Base-by-base conservation (phyloP, 2,329 filamentous ascomycete genomes). In the Emydomyces testavorans region DNA sequence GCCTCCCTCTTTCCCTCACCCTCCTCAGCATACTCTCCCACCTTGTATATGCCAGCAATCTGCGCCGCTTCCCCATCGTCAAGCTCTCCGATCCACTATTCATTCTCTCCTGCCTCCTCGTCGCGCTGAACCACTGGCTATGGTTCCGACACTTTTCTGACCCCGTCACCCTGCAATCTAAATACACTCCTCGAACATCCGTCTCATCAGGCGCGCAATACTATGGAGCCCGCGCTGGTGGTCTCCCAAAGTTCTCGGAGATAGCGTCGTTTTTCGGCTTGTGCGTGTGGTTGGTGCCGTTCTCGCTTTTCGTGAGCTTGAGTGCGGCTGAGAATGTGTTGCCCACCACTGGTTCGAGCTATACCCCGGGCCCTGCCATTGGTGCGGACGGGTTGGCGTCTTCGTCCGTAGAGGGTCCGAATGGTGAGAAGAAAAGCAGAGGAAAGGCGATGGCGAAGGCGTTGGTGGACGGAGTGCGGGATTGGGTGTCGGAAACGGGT, bases 231-330 rank as follows among this genome's bases (percentile, higher is more conserved):
- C 39, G 50, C 10, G 60, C 62, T 5, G 62, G n/a, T n/a, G n/a
- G 65, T 39, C 65, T 87, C 37, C 92, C 92, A 0, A 82, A 78
- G 31, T 98, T 98, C 64, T 89, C 86, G 15, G 87, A 96, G 69
- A 92, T 96, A 37, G 88, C 92, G 0, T 90, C 86, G 0, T 98
- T 92, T 67, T 98, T 98, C 61, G 92, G 92, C 0, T 72, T 98
- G 1, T 94, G 89, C 59, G 89, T 98, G 0, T 98, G 92, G 92
- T 75, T 98, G 1, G 85, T 96, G 0, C 92, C 92, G 0, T 98
- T 98, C 62, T 81, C 89, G 13, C 74, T 98, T 11, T 98, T 98
- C 61, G 90, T 98, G 43, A 94, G 85, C 59, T 68, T 98, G 35
- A 94, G 86, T 15, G 92, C 92, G 0, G 87, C 88, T 47, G 92